Base-by-base conservation (phyloP, 768 basidiomycete species). In the Tulasnella sp. region DNA sequence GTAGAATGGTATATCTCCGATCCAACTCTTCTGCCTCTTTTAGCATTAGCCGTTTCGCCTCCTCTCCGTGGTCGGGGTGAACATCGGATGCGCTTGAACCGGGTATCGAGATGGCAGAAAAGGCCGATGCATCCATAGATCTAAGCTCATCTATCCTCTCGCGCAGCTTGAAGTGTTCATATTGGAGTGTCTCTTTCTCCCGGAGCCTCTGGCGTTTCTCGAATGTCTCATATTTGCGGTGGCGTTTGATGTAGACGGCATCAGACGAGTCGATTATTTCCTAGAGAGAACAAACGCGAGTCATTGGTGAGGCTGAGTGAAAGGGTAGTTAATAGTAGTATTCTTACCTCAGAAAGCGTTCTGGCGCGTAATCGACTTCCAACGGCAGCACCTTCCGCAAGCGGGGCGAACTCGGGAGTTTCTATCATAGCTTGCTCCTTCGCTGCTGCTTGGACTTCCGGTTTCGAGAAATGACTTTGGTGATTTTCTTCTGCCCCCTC, bases 151-250 rank as follows among this genome's bases (percentile, higher is more conserved):
- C 94, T 80, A 96, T 93, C 46, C 95, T 91, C 83, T 95, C 92
- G 84, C 93, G 93, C 83, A 97, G 90, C 84, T 95, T 95, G 86
- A 96, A 95, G 82, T 95, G 94, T 83, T 96, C 95, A 82, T 95
- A 92, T 85, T 93, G 92, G 78, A 97, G 89, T 84, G 95, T 95
- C 85, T 97, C 95, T 85, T 95, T 95, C 86, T 97, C 95, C 77
- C 95, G 90, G 44, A 94, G 86, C 5, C 95, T 92, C 83, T 92
- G 91, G 10, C 94, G 90, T 84, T 94, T 94, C 85, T 97, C 96
- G 80, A 94, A 92, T 19, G 89, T 89, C 84, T 96, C 95, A 85
- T 94, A 96, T 84, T 94, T 95, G 75, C 91, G 89, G 85, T 97
- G 95, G 68, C 94, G 90, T 81, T 91, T 91, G 84, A 93, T 90